Percentiles rank a stretch among this genome's conserved stretches.
Evolutionary conservation across 1,284 basidiomycete genomes (phyloP).

Genomic region (Chondrostereum purpureum): DNA sequence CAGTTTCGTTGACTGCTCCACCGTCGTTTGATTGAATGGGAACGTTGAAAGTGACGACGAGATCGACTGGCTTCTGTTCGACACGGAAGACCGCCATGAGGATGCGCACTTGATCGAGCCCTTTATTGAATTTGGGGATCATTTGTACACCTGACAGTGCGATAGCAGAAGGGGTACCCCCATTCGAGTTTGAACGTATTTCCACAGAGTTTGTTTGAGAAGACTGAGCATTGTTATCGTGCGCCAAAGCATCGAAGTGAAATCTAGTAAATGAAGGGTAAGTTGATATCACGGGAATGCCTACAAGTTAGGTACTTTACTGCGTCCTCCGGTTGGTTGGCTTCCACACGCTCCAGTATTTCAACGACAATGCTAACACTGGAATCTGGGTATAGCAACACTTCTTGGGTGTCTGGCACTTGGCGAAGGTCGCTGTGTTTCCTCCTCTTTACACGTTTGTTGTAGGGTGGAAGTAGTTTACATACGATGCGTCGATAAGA

Average conservation of each 20-base stretch:
- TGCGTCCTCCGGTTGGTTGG: conserved; percentile 48
- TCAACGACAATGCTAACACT: conserved; percentile 82
- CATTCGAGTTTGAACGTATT: conserved; percentile 34
- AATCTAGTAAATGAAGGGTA: conserved; percentile 44
- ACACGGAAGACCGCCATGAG: conserved; percentile 77
- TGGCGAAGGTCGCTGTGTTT: conserved; percentile 74
- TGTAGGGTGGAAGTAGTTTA: conserved; percentile 13
- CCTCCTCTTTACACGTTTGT: conserved; percentile 1
- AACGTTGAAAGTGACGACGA: conserved; percentile 79
- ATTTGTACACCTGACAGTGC: conserved; percentile 64
- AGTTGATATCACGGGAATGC: conserved; percentile 12
- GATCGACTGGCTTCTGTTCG: conserved; percentile 61
- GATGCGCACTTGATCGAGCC: conserved; percentile 66
- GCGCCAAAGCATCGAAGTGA: conserved; percentile 87
- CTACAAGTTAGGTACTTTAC: conserved; percentile 45
- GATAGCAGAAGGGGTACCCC: conserved; percentile 53
- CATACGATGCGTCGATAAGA: conserved; percentile 86
- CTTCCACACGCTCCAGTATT: conserved; percentile 70
- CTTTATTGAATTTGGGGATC: conserved; percentile 73
- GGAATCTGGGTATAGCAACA: conserved; percentile 71
- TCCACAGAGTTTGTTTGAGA: conserved; percentile 40
- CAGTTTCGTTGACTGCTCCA: conserved; percentile 33
- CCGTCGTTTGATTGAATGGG: conserved; percentile 46
- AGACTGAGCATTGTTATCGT: conserved; percentile 79
- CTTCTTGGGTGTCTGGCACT: conserved; percentile 96